Conservation (phyloP, 495 filamentous ascomycete genomes). For the Xylaria acuta region DNA sequence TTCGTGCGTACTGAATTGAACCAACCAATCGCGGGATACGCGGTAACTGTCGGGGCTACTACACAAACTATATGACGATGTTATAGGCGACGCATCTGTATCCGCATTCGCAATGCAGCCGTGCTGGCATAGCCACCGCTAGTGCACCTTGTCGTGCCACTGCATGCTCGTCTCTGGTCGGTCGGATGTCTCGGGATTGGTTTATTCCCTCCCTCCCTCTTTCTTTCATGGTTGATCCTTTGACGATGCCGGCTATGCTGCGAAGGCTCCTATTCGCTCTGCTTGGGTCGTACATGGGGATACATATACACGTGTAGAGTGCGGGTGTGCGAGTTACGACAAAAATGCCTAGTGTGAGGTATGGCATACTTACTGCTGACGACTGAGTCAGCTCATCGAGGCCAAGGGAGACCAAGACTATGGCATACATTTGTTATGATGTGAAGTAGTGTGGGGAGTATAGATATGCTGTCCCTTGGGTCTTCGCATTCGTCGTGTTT, state of each 20-base stretch:
- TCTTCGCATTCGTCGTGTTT: background rate
- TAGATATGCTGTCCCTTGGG: background rate
- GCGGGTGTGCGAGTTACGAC: background rate
- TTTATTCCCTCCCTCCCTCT: background rate
- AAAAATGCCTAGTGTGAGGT: background rate
- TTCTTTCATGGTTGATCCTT: background rate
- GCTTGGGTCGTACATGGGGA: background rate
- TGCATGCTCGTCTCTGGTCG: background rate
- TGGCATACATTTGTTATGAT: background rate
- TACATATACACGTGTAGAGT: background rate
- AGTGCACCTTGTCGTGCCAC: background rate
- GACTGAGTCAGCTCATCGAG: background rate
- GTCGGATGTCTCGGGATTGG: background rate
- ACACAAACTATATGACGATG: background rate
- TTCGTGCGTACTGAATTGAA: background rate
- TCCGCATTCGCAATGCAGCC: background rate
- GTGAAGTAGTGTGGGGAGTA: background rate
- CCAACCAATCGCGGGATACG: background rate
- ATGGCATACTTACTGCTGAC: background rate
- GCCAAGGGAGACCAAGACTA: background rate
- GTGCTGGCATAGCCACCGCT: slow-evolving; percentile 17
- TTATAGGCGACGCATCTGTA: background rate
- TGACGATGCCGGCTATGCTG: background rate
- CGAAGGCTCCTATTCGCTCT: background rate
- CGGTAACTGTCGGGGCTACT: background rate